A percentile compares a stretch with the other conserved stretches of the same genome.
Conservation (phyloP, 2,329 filamentous ascomycete species). For the Trichophyton schoenleinii region DNA sequence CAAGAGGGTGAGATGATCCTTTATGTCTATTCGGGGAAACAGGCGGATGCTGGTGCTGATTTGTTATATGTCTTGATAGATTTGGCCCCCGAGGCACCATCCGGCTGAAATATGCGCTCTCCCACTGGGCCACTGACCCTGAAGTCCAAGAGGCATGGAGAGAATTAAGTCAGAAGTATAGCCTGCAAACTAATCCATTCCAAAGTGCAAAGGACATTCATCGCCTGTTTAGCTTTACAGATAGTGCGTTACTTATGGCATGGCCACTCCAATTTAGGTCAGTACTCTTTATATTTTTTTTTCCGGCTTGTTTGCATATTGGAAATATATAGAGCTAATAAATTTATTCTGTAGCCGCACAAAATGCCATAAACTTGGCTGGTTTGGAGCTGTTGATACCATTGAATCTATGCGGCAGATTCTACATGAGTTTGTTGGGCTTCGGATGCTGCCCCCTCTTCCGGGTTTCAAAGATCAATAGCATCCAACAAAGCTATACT, state of each 20-base stretch:
- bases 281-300: background rate
- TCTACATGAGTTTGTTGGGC: slow-evolving; percentile 29
- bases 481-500: background rate
- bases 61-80: slow-evolving; percentile 12
- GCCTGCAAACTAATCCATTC: slow-evolving; percentile 31
- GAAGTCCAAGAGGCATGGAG: slow-evolving; percentile 37
- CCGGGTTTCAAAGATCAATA: background rate
- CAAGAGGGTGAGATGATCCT: slow-evolving; percentile 13
- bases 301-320: background rate
- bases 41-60: background rate
- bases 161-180: slow-evolving; percentile 32
- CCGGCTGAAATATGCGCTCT: slow-evolving; percentile 31
- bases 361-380: slow-evolving; percentile 36
- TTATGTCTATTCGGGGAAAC: background rate
- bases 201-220: slow-evolving; percentile 27
- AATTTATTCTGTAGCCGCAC: slow-evolving; percentile 24
- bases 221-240: slow-evolving; percentile 36
- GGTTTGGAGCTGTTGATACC: slow-evolving; percentile 37
- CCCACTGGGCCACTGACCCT: slow-evolving; percentile 35
- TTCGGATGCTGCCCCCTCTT: slow-evolving; percentile 33
- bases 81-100: slow-evolving; percentile 34
- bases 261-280: slow-evolving; percentile 22
- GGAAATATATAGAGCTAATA: slow-evolving; percentile 3
- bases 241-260: slow-evolving; percentile 27
- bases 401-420: slow-evolving; percentile 33